These are phyloP conservation scores for Elaeagnus macrophylla DNA, from an alignment of 306 rosid species.

Conservation along the genomic window DNA sequence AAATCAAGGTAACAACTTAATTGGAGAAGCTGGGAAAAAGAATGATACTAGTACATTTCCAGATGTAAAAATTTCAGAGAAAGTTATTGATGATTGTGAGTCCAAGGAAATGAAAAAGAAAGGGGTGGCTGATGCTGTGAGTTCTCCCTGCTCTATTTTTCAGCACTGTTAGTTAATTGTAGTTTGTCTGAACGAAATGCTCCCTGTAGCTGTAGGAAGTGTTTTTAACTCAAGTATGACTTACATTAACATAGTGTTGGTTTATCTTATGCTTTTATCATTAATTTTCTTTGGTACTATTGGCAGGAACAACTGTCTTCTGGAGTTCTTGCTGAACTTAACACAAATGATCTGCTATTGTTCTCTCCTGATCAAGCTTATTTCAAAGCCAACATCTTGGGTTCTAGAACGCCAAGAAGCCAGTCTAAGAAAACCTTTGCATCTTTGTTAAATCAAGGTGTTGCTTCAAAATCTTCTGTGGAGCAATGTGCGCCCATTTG, in stretches of 20 bases:
- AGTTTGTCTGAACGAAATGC: neutral
- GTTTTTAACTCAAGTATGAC: neutral
- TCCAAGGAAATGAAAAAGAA: conserved; percentile 32
- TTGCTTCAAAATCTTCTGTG: conserved; percentile 28
- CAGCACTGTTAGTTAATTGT: neutral
- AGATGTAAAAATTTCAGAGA: conserved; percentile 23
- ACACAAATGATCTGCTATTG: conserved; percentile 42
- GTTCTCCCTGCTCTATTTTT: neutral
- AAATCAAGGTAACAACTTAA: conserved; percentile 27
- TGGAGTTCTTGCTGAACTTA: conserved; percentile 49
- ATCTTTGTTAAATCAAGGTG: conserved; percentile 26
- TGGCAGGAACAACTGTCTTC: conserved; percentile 44
- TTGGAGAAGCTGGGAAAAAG: conserved; percentile 23
- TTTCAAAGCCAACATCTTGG: conserved; percentile 33
- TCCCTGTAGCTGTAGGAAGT: neutral
- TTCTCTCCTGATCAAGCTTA: conserved; percentile 47
- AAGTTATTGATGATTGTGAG: conserved; percentile 20
- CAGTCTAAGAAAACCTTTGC: conserved; percentile 28
- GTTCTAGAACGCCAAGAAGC: conserved; percentile 35
- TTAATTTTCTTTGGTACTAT: conserved; percentile 1
- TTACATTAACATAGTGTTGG: neutral
- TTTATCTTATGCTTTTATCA: neutral
- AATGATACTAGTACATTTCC: conserved; percentile 21
- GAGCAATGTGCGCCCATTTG: conserved; percentile 30
- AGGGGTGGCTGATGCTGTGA: conserved; percentile 16